Conservation (phyloP, 2,329 filamentous ascomycete species). For the Sodiomyces alkalinus region DNA sequence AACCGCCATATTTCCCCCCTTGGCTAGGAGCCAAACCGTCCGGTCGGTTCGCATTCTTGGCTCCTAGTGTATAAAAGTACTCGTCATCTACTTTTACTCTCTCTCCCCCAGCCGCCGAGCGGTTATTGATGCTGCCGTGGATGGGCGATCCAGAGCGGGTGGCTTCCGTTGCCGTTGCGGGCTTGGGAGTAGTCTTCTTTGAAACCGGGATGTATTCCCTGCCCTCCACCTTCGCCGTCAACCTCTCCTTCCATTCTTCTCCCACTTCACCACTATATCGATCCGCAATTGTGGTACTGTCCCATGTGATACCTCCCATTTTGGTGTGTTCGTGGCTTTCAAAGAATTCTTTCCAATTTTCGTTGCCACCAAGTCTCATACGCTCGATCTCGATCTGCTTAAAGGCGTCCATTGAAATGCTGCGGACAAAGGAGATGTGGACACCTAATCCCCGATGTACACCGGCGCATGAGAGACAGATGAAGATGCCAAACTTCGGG, state of each 20-base stretch:
- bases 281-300: slow-evolving; percentile 79
- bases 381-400: slow-evolving; percentile 83
- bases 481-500: slow-evolving; percentile 96
- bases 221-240: slow-evolving; percentile 78
- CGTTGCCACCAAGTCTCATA: slow-evolving; percentile 87
- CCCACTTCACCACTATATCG: slow-evolving; percentile 80
- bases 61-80: slow-evolving; percentile 77
- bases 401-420: slow-evolving; percentile 97
- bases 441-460: slow-evolving; percentile 90
- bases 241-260: slow-evolving; percentile 87
- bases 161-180: slow-evolving; percentile 19
- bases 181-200: slow-evolving; percentile 30
- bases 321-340: slow-evolving; percentile 53
- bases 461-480: slow-evolving; percentile 91
- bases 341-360: slow-evolving; percentile 77
- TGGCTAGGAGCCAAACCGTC: slow-evolving; percentile 70
- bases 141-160: slow-evolving; percentile 25
- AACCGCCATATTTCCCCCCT: slow-evolving; percentile 84
- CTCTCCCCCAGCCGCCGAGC: slow-evolving; percentile 25
- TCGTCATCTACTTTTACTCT: slow-evolving; percentile 61
- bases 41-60: slow-evolving; percentile 63
- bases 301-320: slow-evolving; percentile 57
- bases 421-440: slow-evolving; percentile 95
- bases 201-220: slow-evolving; percentile 67
- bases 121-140: slow-evolving; percentile 20